Base-by-base conservation (phyloP, 495 filamentous ascomycete genomes). In the Thermochaetoides thermophila region DNA sequence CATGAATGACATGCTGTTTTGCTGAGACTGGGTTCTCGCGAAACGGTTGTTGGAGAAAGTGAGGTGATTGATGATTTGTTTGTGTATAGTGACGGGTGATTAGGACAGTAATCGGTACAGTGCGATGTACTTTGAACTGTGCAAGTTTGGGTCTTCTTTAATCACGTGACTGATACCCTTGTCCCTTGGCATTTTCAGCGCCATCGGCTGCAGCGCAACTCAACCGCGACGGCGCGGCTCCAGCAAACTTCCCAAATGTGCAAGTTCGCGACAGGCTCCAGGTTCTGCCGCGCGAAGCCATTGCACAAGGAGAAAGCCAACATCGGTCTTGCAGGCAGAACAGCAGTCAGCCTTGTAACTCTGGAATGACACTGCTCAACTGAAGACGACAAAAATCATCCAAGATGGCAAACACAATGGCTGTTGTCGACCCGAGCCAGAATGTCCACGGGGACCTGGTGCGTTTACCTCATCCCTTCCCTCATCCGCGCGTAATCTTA, bases 391-490 rank as follows among this genome's bases (percentile, higher is more conserved):
- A 34, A 11, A n/a, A 10, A 27, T 13, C n/a, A 20, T 20, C 19
- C 14, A 9, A 12, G 9, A 15, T n/a, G n/a, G 27, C n/a, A 14
- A 28, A 32, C 19, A 37, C 25, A 36, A 51, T 50, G 50, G 48
- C 44, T 27, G n/a, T n/a, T n/a, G 44, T 25, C 2, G 53, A 56
- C 21, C 53, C 53, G 13, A 56, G 53, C 40, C 50, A 54, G 26
- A 52, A 52, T 32, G 50, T 56, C 17, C 48, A 56, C 36, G 37
- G 32, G 53, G 48, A 56, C 28, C 34, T 56, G 50, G 53, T 54
- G 37, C 3, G 53, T 40, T 28, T 10, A 18, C 22, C 13, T 22
- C 20, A 18, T 24, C 32, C 30, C 22, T n/a, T 3, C 16, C n/a
- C 14, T 9, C 10, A 15, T 19, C 18, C 7, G n/a, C n/a, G n/a